A percentile compares a stretch with the other conserved stretches of the same genome.
Conservation (phyloP, 2,329 filamentous ascomycete genomes). For the Fusarium coffeatum region DNA sequence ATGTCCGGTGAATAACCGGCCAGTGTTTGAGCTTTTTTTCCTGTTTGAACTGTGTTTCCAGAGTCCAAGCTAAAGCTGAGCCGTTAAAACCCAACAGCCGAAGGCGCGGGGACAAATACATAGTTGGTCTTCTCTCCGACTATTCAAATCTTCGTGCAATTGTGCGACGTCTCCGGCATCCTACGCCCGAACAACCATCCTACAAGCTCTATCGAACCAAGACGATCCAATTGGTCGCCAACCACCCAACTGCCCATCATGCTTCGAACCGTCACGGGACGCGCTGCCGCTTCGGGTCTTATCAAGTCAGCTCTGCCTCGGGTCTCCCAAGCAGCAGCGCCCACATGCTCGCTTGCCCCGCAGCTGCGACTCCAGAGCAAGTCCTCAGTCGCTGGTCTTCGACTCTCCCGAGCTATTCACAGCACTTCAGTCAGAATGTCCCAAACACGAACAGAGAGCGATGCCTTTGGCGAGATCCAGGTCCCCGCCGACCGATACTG, state of each 20-base stretch:
- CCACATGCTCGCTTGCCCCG: conserved; percentile 45
- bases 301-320: conserved; percentile 42
- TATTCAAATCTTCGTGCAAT: conserved; percentile 7
- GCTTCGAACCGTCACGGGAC: conserved; percentile 46
- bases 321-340: conserved; percentile 39
- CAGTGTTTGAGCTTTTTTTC: conserved; percentile 23
- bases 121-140: conserved; percentile 23
- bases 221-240: conserved; percentile 36
- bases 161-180: conserved; percentile 10
- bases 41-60: conserved; percentile 12
- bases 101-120: conserved; percentile 14
- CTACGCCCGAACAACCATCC: conserved; percentile 6
- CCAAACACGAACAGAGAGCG: conserved; percentile 84
- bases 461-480: conserved; percentile 97
- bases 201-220: conserved; percentile 7
- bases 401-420: conserved; percentile 53
- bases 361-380: conserved; percentile 41
- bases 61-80: conserved; percentile 22
- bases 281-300: conserved; percentile 45
- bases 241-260: conserved; percentile 41
- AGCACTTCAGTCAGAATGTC: conserved; percentile 62
- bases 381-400: conserved; percentile 28
- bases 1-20: conserved; percentile 37
- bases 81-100: conserved; percentile 34
- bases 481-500: conserved; percentile 95